Base-by-base conservation (phyloP, 1,284 basidiomycete genomes). In the Ceratobasidium sp. region DNA sequence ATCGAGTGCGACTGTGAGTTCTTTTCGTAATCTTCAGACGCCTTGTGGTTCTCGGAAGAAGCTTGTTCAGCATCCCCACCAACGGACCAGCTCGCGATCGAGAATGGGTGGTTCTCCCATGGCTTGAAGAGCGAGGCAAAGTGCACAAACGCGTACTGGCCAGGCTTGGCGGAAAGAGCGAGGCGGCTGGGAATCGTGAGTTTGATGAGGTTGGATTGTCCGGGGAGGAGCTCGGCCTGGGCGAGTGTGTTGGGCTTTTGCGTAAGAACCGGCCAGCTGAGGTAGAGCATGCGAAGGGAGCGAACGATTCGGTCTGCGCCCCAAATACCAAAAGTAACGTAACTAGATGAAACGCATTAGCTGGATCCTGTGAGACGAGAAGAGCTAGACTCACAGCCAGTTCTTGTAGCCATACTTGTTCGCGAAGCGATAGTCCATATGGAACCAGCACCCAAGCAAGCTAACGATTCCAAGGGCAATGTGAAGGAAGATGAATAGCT, bases 101-200 rank as follows among this genome's bases (percentile, higher is more conserved):
- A 68, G 31, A 68, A 68, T 1, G 65, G 65, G 34, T 68, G 65
- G 20, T 68, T 68, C 43, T 68, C 65, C 65, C 65, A 68, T 13
- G 65, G 65, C 27, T 43, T 68, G 65, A 22, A 68, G 29, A 32
- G 52, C 34, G 29, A 54, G 1, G 65, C 35, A 27, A 68, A 68
- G 17, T 68, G 53, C 4, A 43, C 65, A 29, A 40, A 68, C 20
- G 42, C 53, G 32, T 68, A 45, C 5, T 40, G 20, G 3, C 65
- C 65, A 15, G 65, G 65, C 15, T 35, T 20, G 27, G 38, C 17
- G 20, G 31, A 35, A 22, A 42, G 40, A 20, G 34, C 15, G 13
- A 68, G 65, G 7, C 65, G 65, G 20, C 52, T 53, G 38, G 53
- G 53, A 2, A 68, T 53, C 0, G 53, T 68, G 15, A 68, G 32